Evolutionary conservation across 1,284 basidiomycete genomes (phyloP), one percentile per base, ranked within the genome.

Genomic region (Melampsora abietis-canadensis): DNA sequence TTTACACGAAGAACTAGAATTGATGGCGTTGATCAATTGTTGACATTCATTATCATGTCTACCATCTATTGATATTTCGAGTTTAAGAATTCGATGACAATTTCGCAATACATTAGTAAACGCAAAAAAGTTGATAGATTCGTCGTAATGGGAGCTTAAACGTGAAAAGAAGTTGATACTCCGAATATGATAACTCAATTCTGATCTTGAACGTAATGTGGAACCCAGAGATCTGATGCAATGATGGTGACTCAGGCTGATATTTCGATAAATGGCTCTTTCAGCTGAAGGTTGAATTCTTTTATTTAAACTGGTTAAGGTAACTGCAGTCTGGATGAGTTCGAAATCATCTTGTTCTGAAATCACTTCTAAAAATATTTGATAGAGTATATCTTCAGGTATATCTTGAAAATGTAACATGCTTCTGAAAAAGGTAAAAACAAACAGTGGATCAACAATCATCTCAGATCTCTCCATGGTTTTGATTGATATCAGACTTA

Each of bases 121-220:
- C 5, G 51, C 51, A n/a, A 54, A 54, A 21, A 54, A 54, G 51
- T 21, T 27, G n/a, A 54, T 54, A n/a, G 51, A 54, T n/a, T 54
- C 51, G 14, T 54, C 51, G 14, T 54, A 54, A 54, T n/a, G 10
- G 6, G 51, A n/a, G 7, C n/a, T 21, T n/a, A 54, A 15, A 54
- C 51, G 51, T 8, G 51, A 54, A 27, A n/a, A 54, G 3, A 54
- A 27, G 51, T 54, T 54, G 51, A 54, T 54, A n/a, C 27, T 27
- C 8, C 51, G 51, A 15, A 54, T 54, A n/a, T 10, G n/a, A 54
- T 54, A 54, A n/a, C n/a, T 27, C 21, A 54, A 27, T 6, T 54
- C 51, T n/a, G 51, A 27, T 54, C 51, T n/a, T n/a, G n/a, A 21
- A n/a, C 51, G 51, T n/a, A 54, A 27, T n/a, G 51, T 54, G 7